These are phyloP conservation scores for Coffea humblotiana DNA, from an alignment of 305 asterid genomes.

Conservation along the genomic window DNA sequence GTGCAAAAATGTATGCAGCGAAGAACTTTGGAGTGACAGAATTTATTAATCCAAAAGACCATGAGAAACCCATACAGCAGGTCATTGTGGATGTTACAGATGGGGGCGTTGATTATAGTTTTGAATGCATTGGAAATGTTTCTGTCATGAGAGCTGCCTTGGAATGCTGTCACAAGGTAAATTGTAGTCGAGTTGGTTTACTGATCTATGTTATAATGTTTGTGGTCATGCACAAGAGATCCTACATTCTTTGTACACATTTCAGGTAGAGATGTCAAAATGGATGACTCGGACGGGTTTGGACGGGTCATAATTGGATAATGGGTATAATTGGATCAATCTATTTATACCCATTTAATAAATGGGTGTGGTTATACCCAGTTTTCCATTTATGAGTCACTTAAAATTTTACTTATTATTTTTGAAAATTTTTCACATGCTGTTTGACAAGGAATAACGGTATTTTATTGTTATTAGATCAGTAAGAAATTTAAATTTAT, in stretches of 20 bases:
- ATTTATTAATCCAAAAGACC: conserved; percentile 95
- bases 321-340: no score
- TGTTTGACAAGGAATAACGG: no score
- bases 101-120: conserved; percentile 99
- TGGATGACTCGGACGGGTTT: no score
- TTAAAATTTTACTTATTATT: no score
- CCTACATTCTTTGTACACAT: not conserved
- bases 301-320: no score
- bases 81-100: conserved; percentile 89
- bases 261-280: not conserved
- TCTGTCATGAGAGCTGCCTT: conserved; percentile 91
- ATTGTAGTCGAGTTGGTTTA: not conserved
- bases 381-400: no score
- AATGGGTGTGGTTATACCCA: no score
- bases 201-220: not conserved
- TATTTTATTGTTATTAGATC: no score
- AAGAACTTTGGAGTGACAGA: conserved; percentile 92
- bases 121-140: conserved; percentile 98
- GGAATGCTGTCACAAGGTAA: conserved; percentile 99
- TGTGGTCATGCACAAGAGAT: not conserved
- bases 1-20: conserved; percentile 45
- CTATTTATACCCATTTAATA: no score
- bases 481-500: no score
- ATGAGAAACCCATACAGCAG: conserved; percentile 93
- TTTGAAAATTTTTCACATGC: no score